Evolutionary conservation across 2,329 filamentous ascomycete species (phyloP).

Genomic region (Beauveria scarabaeidicola): DNA sequence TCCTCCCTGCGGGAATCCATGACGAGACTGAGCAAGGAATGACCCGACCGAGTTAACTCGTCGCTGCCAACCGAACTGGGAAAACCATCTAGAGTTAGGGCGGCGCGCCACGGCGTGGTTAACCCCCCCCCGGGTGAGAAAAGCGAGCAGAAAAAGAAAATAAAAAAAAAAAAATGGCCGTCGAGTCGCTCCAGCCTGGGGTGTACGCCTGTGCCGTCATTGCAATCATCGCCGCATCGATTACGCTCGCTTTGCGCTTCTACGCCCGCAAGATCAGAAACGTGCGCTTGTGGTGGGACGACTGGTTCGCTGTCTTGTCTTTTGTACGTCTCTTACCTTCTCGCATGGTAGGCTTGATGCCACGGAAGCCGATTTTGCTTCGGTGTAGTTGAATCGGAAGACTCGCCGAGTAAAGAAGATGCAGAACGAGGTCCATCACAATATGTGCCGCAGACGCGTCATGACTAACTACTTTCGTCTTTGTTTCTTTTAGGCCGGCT

Average conservation of each 20-base stretch:
- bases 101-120: no score
- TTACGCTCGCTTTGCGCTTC: constrained; percentile 10
- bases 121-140: not conserved
- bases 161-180: not conserved
- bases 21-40: no score
- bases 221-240: not conserved
- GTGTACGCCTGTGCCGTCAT: constrained; percentile 10
- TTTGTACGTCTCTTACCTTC: not conserved
- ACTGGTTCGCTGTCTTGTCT: constrained; percentile 12
- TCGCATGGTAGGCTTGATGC: not conserved
- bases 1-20: no score
- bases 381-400: no score
- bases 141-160: not conserved
- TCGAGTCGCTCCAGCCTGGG: not conserved
- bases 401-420: not conserved
- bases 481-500: not conserved
- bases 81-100: no score
- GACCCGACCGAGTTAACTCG: no score
- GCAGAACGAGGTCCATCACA: not conserved
- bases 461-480: not conserved
- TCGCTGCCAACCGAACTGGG: not conserved
- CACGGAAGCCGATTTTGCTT: not conserved
- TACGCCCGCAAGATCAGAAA: constrained; percentile 11
- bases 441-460: no score
- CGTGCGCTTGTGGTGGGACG: constrained; percentile 12